Evolutionary conservation across 345 rosid species (phyloP).

Genomic region (Salix viminalis): DNA sequence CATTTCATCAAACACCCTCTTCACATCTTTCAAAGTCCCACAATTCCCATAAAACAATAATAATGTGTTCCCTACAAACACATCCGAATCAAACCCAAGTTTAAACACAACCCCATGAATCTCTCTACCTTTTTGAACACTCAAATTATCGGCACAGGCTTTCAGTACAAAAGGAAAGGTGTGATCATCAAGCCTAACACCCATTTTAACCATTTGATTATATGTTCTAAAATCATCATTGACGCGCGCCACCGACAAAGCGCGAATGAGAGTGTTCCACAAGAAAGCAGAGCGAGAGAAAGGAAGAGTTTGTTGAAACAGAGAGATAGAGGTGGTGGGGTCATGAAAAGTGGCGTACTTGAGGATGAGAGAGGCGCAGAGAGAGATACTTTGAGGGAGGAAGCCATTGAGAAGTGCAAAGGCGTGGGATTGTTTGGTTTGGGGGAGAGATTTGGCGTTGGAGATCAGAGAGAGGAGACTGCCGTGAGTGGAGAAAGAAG

Average conservation of each 20-base stretch:
- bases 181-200: slow-evolving; percentile 44
- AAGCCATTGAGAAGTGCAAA: slow-evolving; percentile 32
- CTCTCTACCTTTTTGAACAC: slow-evolving; percentile 49
- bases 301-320: slow-evolving; percentile 33
- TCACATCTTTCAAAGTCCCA: slow-evolving; percentile 19
- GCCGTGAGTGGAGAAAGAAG: neutral
- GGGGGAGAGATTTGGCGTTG: slow-evolving; percentile 22
- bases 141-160: slow-evolving; percentile 33
- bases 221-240: slow-evolving; percentile 30
- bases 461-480: slow-evolving; percentile 34
- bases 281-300: slow-evolving; percentile 38
- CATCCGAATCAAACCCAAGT: slow-evolving; percentile 39
- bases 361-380: slow-evolving; percentile 46
- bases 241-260: slow-evolving; percentile 27
- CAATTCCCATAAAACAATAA: slow-evolving; percentile 34
- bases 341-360: slow-evolving; percentile 35
- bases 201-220: slow-evolving; percentile 36
- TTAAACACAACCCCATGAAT: slow-evolving; percentile 53
- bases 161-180: slow-evolving; percentile 48
- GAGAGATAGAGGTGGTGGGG: slow-evolving; percentile 15
- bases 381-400: slow-evolving; percentile 37
- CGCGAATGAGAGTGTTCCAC: slow-evolving; percentile 49
- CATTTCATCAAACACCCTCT: slow-evolving; percentile 48
- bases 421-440: slow-evolving; percentile 39
- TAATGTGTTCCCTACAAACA: slow-evolving; percentile 43